These are phyloP conservation scores for Lantana camara DNA, from an alignment of 257 asterid genomes.

Conservation along the genomic window DNA sequence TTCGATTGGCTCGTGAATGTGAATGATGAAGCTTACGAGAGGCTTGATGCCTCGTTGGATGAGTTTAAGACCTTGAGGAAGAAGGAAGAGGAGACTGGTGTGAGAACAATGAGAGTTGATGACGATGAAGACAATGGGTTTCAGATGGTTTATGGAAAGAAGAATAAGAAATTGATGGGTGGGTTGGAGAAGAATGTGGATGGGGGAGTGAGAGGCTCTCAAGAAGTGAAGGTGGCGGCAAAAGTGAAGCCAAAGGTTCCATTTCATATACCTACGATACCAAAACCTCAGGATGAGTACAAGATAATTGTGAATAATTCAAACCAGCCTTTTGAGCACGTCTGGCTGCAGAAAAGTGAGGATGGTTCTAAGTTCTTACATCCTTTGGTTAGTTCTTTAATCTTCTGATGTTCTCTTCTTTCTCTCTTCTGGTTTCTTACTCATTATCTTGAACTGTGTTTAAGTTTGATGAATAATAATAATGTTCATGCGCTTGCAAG, in stretches of 20 bases:
- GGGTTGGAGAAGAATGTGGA: slow-evolving; percentile 36
- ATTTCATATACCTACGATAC: slow-evolving; percentile 71
- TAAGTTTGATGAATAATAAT: neutral
- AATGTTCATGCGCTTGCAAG: neutral
- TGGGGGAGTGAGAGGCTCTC: slow-evolving; percentile 35
- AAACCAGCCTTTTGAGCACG: slow-evolving; percentile 88
- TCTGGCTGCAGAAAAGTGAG: slow-evolving; percentile 82
- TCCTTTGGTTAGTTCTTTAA: slow-evolving; percentile 66
- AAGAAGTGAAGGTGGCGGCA: slow-evolving; percentile 64
- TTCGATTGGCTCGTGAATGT: slow-evolving; percentile 75
- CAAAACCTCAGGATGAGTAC: slow-evolving; percentile 81
- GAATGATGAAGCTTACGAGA: slow-evolving; percentile 74
- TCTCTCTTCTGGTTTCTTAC: neutral
- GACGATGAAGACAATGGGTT: slow-evolving; percentile 61
- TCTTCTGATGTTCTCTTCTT: neutral
- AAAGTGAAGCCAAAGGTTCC: slow-evolving; percentile 80
- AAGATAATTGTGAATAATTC: slow-evolving; percentile 79
- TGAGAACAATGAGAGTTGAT: slow-evolving; percentile 40
- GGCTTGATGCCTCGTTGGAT: slow-evolving; percentile 69
- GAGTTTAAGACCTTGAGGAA: slow-evolving; percentile 57
- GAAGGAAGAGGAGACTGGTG: slow-evolving; percentile 66
- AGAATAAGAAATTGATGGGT: slow-evolving; percentile 46
- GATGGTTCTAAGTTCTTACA: slow-evolving; percentile 69
- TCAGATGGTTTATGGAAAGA: slow-evolving; percentile 76
- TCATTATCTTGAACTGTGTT: neutral